A percentile compares a stretch with the other conserved stretches of the same genome.
Evolutionary conservation across 2,329 filamentous ascomycete genomes (phyloP).

Genomic region (Leptographium lundbergii): DNA sequence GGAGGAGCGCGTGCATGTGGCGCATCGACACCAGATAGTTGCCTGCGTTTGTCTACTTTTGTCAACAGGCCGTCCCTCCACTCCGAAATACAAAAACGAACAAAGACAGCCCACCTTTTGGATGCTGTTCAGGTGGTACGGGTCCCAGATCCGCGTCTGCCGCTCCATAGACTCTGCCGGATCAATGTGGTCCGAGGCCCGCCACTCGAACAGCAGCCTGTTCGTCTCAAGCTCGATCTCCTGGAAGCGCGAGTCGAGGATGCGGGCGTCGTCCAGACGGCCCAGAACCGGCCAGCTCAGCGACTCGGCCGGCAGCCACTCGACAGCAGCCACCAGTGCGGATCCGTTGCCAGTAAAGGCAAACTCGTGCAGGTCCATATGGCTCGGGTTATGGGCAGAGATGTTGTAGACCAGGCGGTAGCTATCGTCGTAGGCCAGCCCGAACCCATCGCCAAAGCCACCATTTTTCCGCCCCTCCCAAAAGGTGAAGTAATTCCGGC

Average conservation of each 20-base stretch:
- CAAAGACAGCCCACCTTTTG: slow-evolving; percentile 20
- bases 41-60: slow-evolving; percentile 18
- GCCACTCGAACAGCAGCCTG: slow-evolving; percentile 45
- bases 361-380: slow-evolving; percentile 43
- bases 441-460: slow-evolving; percentile 6
- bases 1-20: slow-evolving; percentile 26
- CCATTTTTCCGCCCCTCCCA: slow-evolving; percentile 3
- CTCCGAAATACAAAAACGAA: neutral
- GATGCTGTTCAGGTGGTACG: slow-evolving; percentile 37
- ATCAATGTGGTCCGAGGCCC: slow-evolving; percentile 35
- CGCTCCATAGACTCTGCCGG: slow-evolving; percentile 12
- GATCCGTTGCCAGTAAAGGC: slow-evolving; percentile 39
- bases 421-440: slow-evolving; percentile 3
- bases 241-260: slow-evolving; percentile 41
- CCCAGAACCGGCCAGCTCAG: slow-evolving; percentile 29
- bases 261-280: slow-evolving; percentile 33
- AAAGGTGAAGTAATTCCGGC: slow-evolving; percentile 6
- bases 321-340: slow-evolving; percentile 39
- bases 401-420: slow-evolving; percentile 5
- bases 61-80: neutral
- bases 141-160: slow-evolving; percentile 26
- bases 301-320: slow-evolving; percentile 33
- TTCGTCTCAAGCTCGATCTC: slow-evolving; percentile 39
- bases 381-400: slow-evolving; percentile 32
- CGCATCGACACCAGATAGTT: slow-evolving; percentile 34